Conservation (phyloP, 208 protist species). For the Crithidia expoeki region DNA sequence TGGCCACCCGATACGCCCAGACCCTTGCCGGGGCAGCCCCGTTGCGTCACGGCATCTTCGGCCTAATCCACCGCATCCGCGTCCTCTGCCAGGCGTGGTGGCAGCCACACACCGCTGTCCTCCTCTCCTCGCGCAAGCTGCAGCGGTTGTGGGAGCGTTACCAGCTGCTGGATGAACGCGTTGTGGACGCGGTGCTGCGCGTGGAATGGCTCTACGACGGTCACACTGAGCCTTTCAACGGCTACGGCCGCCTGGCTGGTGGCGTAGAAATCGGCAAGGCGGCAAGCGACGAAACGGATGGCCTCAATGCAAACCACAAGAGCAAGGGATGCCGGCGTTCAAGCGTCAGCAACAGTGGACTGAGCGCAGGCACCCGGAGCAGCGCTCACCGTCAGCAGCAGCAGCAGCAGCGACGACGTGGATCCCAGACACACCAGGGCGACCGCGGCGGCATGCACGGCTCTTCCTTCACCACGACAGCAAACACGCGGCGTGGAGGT, state of each 20-base stretch:
- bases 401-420: background rate
- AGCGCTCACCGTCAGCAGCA: background rate
- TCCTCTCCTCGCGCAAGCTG: slow-evolving; percentile 40
- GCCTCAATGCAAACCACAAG: background rate
- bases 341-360: background rate
- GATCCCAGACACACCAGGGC: background rate
- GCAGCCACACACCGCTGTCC: slow-evolving; percentile 52
- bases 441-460: background rate
- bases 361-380: background rate
- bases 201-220: slow-evolving; percentile 54
- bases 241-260: slow-evolving; percentile 16
- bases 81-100: slow-evolving; percentile 72
- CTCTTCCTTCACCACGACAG: background rate
- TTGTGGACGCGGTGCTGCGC: slow-evolving; percentile 66
- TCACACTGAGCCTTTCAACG: slow-evolving; percentile 12
- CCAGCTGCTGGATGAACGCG: slow-evolving; percentile 43
- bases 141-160: slow-evolving; percentile 45
- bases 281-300: background rate
- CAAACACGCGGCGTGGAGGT: slow-evolving; percentile 13
- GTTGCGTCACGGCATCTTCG: slow-evolving; percentile 25
- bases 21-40: slow-evolving; percentile 16
- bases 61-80: slow-evolving; percentile 47
- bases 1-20: slow-evolving; percentile 19
- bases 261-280: background rate
- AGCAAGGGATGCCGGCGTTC: background rate